Base-by-base conservation (phyloP, 805 yeast species). In the Lachancea fermentati region DNA sequence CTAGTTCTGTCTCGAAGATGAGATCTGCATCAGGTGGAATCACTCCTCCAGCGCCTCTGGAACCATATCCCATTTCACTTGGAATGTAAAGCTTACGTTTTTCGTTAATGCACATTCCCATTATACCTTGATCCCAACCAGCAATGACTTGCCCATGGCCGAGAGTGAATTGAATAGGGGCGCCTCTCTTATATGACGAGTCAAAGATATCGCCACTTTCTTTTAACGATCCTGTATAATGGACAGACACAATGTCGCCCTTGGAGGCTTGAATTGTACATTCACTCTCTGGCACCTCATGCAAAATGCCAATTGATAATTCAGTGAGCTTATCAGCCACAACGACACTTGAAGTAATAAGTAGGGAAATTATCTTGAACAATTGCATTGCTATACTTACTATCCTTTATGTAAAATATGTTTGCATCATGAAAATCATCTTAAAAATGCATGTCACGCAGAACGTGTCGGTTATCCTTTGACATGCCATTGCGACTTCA, bases 91-190 rank as follows among this genome's bases (percentile, higher is more conserved):
- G 69, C 50, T 74, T 80, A 58, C 96, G 75, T 66, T 80, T 71
- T 62, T 88, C 96, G 34, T 96, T 96, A 60, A 85, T 68, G 64
- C 97, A 88, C 94, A 85, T 85, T 25, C 82, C 79, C 29, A 69
- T 51, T 37, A 87, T 66, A 31, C 96, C 96, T 63, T 81, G 77
- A 48, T 88, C 97, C 96, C 96, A 88, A 44, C 97, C 96, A 45
- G 71, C 57, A 56, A 88, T 88, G 24, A 88, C 96, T 53, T 75
- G 81, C 4, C 94, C 89, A 18, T 63, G 60, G 31, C 96, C 97
- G 39, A 89, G 65, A n/a, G 63, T 63, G 63, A 88, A 88, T 31
- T 71, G 59, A 45, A 88, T 68, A 34, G 97, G 96, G 33, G 60
- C 52, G 11, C 76, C 78, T 55, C 95, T 74, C 16, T 60, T 56